phyloP scores from a whole-genome alignment of 306 rosid species.

The Cajanus cajan region DNA sequence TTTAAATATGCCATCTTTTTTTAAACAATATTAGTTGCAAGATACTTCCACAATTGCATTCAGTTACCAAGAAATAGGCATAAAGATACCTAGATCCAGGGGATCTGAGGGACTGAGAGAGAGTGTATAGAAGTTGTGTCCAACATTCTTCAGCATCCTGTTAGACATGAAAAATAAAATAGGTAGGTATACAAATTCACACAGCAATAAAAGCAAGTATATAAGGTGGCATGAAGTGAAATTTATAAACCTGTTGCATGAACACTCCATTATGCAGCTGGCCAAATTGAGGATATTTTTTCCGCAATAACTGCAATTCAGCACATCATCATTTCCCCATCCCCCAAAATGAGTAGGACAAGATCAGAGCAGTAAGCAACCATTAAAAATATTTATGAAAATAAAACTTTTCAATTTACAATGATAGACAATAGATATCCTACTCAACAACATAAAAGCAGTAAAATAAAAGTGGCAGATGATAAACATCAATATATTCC shows the following conservation, averaged over 20 bases:
- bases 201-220: constrained; percentile 11
- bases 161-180: constrained; percentile 29
- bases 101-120: constrained; percentile 86
- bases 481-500: constrained; percentile 1
- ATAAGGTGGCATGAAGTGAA: constrained; percentile 14
- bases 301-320: constrained; percentile 79
- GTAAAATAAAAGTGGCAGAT: background rate
- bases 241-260: constrained; percentile 88
- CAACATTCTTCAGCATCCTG: constrained; percentile 99
- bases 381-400: background rate
- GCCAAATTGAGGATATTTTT: constrained; percentile 96
- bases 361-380: background rate
- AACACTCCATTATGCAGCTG: constrained; percentile 85
- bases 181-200: constrained; percentile 11
- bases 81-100: constrained; percentile 71
- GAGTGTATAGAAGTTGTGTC: constrained; percentile 94
- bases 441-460: constrained; percentile 5
- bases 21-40: constrained; percentile 15
- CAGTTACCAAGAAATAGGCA: constrained; percentile 5
- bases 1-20: background rate
- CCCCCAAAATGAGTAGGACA: background rate
- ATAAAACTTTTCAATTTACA: background rate
- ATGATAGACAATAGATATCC: constrained; percentile 1
- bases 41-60: constrained; percentile 7
- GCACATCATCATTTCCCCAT: constrained; percentile 7